Evolutionary conservation across 2,329 filamentous ascomycete species (phyloP).

Genomic region (Meredithiella fracta): DNA sequence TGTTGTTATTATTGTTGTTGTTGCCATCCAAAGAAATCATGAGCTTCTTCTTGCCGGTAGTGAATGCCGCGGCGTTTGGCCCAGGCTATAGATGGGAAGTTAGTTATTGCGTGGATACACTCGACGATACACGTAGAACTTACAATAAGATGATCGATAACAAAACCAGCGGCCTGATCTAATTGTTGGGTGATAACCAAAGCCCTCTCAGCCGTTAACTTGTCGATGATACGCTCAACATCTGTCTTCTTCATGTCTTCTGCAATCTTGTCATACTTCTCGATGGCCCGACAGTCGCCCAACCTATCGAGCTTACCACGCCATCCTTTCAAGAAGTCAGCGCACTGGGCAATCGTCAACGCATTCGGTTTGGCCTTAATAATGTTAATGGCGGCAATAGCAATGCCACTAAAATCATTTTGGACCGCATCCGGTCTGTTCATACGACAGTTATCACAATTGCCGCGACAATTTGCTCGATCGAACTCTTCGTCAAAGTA

Average conservation of each 20-base stretch:
- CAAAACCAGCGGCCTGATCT: slow-evolving; percentile 46
- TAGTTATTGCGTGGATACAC: neutral
- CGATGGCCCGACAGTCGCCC: neutral
- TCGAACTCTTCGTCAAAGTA: slow-evolving; percentile 86
- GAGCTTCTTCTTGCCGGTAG: slow-evolving; percentile 29
- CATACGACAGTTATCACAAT: slow-evolving; percentile 81
- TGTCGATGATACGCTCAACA: slow-evolving; percentile 68
- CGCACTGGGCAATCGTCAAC: slow-evolving; percentile 62
- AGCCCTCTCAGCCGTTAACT: slow-evolving; percentile 56
- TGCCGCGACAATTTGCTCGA: slow-evolving; percentile 49
- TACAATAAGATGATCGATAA: slow-evolving; percentile 57
- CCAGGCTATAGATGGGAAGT: slow-evolving; percentile 24
- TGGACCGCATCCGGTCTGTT: slow-evolving; percentile 48
- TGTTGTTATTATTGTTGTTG: slow-evolving; percentile 17
- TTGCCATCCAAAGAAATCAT: slow-evolving; percentile 25
- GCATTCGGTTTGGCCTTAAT: slow-evolving; percentile 45
- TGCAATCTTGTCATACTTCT: slow-evolving; percentile 48
- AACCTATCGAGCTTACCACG: slow-evolving; percentile 8
- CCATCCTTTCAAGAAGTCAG: slow-evolving; percentile 62
- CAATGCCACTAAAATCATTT: slow-evolving; percentile 62
- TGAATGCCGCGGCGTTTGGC: slow-evolving; percentile 26
- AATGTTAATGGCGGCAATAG: slow-evolving; percentile 45
- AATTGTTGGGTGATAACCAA: slow-evolving; percentile 50
- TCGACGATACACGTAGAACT: neutral
- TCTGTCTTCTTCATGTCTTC: slow-evolving; percentile 56